phyloP scores from a whole-genome alignment of 2,329 filamentous ascomycete genomes.

The Verticillium tricorpus region DNA sequence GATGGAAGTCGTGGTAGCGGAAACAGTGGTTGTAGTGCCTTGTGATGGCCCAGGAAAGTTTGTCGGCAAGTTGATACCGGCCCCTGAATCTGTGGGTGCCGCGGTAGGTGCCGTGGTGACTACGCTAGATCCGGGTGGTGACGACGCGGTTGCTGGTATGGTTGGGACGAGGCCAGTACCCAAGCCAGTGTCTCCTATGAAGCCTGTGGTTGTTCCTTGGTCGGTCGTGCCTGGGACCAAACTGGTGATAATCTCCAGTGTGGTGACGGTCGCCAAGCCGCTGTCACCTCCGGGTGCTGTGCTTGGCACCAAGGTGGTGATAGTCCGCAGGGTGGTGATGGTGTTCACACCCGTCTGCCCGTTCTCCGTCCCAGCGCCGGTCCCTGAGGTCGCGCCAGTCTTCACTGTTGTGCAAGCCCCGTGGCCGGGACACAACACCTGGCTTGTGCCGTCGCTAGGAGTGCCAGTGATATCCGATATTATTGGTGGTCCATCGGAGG shows the following conservation, averaged over 20 bases:
- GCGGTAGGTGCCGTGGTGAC: background rate
- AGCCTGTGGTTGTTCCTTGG: background rate
- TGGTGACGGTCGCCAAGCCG: background rate
- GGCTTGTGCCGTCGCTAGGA: background rate
- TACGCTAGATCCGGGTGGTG: background rate
- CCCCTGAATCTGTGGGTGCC: background rate
- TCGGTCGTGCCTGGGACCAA: background rate
- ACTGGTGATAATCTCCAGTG: background rate
- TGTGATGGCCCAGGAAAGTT: background rate
- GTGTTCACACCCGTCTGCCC: background rate
- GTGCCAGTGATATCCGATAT: background rate
- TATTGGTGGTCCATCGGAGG: background rate
- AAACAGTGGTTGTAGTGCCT: background rate
- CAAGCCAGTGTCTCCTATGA: background rate
- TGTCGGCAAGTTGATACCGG: background rate
- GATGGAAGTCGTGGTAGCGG: background rate
- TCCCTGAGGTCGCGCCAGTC: background rate
- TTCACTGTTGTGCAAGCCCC: background rate
- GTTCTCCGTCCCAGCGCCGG: background rate
- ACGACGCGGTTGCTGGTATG: background rate
- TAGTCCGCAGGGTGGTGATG: background rate
- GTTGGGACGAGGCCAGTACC: background rate
- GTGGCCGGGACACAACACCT: background rate
- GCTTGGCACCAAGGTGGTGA: background rate
- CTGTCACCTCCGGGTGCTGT: background rate